These are phyloP conservation scores for Phycomyces blakesleeanus DNA, from an alignment of 192 early-diverging fungal genomes.

Conservation along the genomic window DNA sequence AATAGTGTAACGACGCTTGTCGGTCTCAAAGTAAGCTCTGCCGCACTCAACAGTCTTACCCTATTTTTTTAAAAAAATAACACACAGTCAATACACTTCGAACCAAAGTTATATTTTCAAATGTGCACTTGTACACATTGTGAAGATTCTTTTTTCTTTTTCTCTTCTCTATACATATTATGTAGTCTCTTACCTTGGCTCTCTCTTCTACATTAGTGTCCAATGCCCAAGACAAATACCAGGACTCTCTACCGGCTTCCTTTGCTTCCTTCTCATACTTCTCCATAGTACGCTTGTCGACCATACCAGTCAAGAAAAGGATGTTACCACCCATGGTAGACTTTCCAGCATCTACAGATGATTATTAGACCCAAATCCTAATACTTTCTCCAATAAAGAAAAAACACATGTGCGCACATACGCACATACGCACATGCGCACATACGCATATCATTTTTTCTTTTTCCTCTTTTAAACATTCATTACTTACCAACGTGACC, in stretches of 20 bases:
- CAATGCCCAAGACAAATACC: slow-evolving; percentile 98
- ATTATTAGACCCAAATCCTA: too few relatives aligned
- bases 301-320: slow-evolving; percentile 95
- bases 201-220: slow-evolving; percentile 97
- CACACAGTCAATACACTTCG: too few relatives aligned
- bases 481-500: slow-evolving; percentile 86
- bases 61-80: slow-evolving; percentile 22
- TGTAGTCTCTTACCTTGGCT: slow-evolving; percentile 64
- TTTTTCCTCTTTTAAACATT: neutral
- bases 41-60: slow-evolving; percentile 99
- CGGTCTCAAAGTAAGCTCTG: slow-evolving; percentile 96
- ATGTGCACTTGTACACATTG: too few relatives aligned
- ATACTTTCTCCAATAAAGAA: neutral
- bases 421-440: neutral
- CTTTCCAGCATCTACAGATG: slow-evolving; percentile 77
- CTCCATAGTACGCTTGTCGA: slow-evolving; percentile 99
- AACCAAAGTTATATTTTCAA: too few relatives aligned
- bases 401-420: neutral
- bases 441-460: neutral
- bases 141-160: too few relatives aligned
- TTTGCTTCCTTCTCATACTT: slow-evolving; percentile 99
- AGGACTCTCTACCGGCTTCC: slow-evolving; percentile 94
- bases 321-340: slow-evolving; percentile 98
- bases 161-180: neutral
- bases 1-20: slow-evolving; percentile 92